Evolutionary conservation across 2,329 filamentous ascomycete genomes (phyloP).

Genomic region (Curvularia sp.): DNA sequence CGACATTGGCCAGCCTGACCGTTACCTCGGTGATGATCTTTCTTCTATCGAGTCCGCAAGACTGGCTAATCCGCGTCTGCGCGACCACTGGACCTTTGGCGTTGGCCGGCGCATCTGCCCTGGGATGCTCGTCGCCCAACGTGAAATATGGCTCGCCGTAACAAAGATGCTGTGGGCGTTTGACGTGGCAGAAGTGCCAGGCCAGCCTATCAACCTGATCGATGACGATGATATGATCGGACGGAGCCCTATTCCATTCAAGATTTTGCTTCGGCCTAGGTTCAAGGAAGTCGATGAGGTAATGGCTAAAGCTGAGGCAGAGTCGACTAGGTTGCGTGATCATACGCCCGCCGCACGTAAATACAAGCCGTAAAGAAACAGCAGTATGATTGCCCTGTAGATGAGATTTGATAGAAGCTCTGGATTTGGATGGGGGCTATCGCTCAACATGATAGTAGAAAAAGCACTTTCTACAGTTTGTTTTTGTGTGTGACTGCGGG

Average conservation of each 20-base stretch:
- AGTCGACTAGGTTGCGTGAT: neutral
- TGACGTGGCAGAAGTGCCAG: neutral
- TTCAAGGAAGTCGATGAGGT: neutral
- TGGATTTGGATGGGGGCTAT: no score
- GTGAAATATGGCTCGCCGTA: neutral
- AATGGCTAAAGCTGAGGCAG: neutral
- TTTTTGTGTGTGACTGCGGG: no score
- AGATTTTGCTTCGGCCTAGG: slow-evolving; percentile 3
- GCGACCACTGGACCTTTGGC: slow-evolving; percentile 34
- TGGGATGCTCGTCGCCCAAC: slow-evolving; percentile 32
- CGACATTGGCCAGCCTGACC: slow-evolving; percentile 13
- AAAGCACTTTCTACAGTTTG: no score
- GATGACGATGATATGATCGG: slow-evolving; percentile 2
- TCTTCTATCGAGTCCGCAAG: slow-evolving; percentile 46
- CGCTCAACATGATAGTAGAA: no score
- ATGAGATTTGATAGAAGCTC: no score
- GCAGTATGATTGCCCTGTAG: no score
- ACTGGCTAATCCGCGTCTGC: slow-evolving; percentile 13
- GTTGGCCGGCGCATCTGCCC: slow-evolving; percentile 40
- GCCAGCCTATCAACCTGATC: neutral
- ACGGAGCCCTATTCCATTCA: slow-evolving; percentile 3
- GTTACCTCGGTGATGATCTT: slow-evolving; percentile 28
- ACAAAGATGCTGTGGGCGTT: slow-evolving; percentile 6
- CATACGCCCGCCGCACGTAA: neutral
- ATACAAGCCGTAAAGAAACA: no score